Evolutionary conservation across 139 green algal genomes (phyloP), one percentile per base, ranked within the genome.

Genomic region (Micractinium conductrix): DNA sequence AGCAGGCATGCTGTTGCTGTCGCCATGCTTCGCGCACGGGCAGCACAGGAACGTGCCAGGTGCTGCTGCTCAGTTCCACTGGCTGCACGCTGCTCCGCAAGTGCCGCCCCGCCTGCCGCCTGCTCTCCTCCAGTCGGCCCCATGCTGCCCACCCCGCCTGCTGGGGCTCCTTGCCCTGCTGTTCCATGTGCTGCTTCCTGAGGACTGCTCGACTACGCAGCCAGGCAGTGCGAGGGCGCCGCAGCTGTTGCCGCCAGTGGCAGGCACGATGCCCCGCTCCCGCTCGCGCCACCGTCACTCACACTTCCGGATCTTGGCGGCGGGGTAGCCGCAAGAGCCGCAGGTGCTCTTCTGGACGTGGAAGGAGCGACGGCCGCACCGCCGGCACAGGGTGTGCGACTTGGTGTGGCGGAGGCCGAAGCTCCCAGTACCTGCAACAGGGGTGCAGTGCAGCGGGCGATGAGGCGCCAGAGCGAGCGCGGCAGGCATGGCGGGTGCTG

Each of bases 261-360:
- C n/a, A n/a, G n/a, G n/a, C n/a, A n/a, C n/a, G n/a, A 71, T 38
- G 60, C 28, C 26, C 21, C 60, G 22, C 60, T 28, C 12, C n/a
- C 63, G 28, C n/a, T 40, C 28, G 22, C 42, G 9, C 17, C 24
- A 19, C 42, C 24, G 14, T 22, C 24, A 93, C 95, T 96, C 87
- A 98, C 96, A 99, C 60, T 95, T 97, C 70, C 97, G 92, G 80
- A 98, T 98, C 53, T 92, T 92, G 21, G 96, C 93, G 79, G 95
- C 92, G 43, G 97, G 97, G 93, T 99, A 99, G 69, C 94, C 97
- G 90, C 97, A 99, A 35, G 91, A 90, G 67, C 94, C 96, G 90
- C 97, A 99, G 40, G 91, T 90, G 43, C 90, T 90, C 95, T 99
- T 99, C 92, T 99, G 97, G 80, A 98, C 97, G 93, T 99, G 97